Base-by-base conservation (phyloP, 257 asterid genomes). In the Phtheirospermum japonicum region DNA sequence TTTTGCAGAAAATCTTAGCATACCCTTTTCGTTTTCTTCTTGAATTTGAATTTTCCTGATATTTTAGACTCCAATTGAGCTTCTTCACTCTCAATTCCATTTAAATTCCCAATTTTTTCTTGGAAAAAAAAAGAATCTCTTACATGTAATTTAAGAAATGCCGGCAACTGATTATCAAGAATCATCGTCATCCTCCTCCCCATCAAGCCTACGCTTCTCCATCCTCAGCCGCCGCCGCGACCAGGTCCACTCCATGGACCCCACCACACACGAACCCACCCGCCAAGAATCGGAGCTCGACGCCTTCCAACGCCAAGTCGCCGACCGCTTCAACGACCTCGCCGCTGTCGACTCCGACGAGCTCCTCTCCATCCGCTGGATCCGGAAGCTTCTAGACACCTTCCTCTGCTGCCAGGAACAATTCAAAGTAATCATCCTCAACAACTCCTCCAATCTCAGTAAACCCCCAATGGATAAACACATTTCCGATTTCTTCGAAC, bases 401-500 rank as follows among this genome's bases (percentile, higher is more conserved):
- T 93, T 87, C 75, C 79, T 87, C 28, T 72, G 74, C 76, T 76
- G 95, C 75, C 96, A 86, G n/a, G 96, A 85, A 66, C 92, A 87
- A n/a, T 93, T 93, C 79, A 70, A 81, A 61, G 64, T 58, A 18
- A 81, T 89, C 16, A 60, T 89, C 9, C 64, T 71, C n/a, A 83
- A 74, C 69, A 80, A 82, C 77, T 67, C 34, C 51, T 58, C 46
- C 61, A 14, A 7, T 4, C 61, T 89, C 32, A 77, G 56, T 14
- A 85, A 33, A 53, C 69, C 88, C 2, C 97, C 92, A 0, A 85
- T 85, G 95, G 97, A 93, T 42, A 68, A 70, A 1, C 69, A 76
- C 64, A 32, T 87, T 9, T 59, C 77, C 0, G 99, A 93, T 23
- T 89, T 68, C 70, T 93, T 85, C 17, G 97, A 89, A 61, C 81